Conservation (phyloP, 139 green algal species). For the Chlorella sp. region DNA sequence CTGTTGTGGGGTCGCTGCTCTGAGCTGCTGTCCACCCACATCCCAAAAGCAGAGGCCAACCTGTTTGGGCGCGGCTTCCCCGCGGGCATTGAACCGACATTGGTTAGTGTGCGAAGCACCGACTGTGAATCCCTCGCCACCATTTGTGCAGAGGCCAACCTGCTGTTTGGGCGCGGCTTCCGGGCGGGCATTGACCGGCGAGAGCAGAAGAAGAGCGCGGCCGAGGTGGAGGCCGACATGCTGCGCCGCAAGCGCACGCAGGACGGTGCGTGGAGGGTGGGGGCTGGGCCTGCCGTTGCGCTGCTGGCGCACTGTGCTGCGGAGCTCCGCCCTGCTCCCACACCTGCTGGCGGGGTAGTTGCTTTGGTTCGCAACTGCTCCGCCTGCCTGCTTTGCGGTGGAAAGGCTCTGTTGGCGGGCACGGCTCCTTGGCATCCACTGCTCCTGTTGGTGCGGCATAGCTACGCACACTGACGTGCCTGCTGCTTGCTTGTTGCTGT, state of each 20-base stretch:
- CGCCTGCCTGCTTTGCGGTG: not conserved
- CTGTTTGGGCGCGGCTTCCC: too few relatives aligned
- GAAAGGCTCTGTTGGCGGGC: not conserved
- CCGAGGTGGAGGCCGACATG: constrained; percentile 67
- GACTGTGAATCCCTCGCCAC: not conserved
- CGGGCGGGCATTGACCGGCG: constrained; percentile 91
- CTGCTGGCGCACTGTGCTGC: not conserved
- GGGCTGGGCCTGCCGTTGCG: not conserved
- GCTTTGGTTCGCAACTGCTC: not conserved
- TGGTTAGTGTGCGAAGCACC: too few relatives aligned
- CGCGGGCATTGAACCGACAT: too few relatives aligned
- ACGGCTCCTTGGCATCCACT: not conserved
- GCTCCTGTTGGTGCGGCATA: not conserved
- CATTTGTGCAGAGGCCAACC: constrained; percentile 71
- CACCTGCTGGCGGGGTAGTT: too few relatives aligned
- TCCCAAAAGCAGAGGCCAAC: too few relatives aligned
- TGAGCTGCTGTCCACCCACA: too few relatives aligned
- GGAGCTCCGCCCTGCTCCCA: too few relatives aligned
- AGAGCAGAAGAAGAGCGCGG: constrained; percentile 92
- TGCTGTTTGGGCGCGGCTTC: constrained; percentile 96
- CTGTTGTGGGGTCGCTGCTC: too few relatives aligned
- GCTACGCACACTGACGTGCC: not conserved
- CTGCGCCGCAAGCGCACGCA: constrained; percentile 43
- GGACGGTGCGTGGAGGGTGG: not conserved
- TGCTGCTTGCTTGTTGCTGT: not conserved